Evolutionary conservation across 192 early-diverging fungal genomes (phyloP), one percentile per base, ranked within the genome.

Genomic region (Ambispora gerdemannii): DNA sequence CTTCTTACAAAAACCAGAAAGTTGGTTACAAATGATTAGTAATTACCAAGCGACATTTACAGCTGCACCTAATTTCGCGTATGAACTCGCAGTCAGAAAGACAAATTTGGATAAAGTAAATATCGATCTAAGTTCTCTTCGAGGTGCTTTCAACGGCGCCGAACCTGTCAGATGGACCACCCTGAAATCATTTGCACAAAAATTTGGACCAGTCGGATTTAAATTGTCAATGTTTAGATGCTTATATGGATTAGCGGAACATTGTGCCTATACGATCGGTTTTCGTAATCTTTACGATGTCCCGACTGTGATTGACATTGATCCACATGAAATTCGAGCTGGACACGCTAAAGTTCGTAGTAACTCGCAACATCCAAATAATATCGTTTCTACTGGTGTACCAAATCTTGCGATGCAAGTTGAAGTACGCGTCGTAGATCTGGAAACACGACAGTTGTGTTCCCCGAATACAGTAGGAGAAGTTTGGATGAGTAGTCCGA

Each of bases 161-260:
- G 65, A 67, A 67, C 65, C 65, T 3, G 65, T 67, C 17, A 28
- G 65, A 10, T 67, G 65, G 65, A 52, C 65, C 30, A 67, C 65
- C 4, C 30, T 67, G 6, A 30, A 52, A 32, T 34, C 49, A 4
- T 67, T 67, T 50, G 27, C 30, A 0, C 30, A 52, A 10, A 67
- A 53, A 20, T 67, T 67, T 11, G 19, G n/a, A 19, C 19, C 27
- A 2, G 65, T 30, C 13, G 65, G 65, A 50, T 67, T 67, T 67
- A 67, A 67, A 52, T 50, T 67, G 28, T 27, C 49, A 52, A 53
- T 34, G 32, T 67, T 67, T 13, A 67, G 34, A n/a, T 67, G 65
- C 15, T 31, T 67, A 19, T 67, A 67, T 52, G 65, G 65, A 1
- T 32, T 67, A 32, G 65, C 65, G 7, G 65, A 67, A 25, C 65